Percentiles rank a stretch among this genome's conserved stretches.
Conservation (phyloP, 2,329 filamentous ascomycete genomes). For the Aspergillus tanneri region DNA sequence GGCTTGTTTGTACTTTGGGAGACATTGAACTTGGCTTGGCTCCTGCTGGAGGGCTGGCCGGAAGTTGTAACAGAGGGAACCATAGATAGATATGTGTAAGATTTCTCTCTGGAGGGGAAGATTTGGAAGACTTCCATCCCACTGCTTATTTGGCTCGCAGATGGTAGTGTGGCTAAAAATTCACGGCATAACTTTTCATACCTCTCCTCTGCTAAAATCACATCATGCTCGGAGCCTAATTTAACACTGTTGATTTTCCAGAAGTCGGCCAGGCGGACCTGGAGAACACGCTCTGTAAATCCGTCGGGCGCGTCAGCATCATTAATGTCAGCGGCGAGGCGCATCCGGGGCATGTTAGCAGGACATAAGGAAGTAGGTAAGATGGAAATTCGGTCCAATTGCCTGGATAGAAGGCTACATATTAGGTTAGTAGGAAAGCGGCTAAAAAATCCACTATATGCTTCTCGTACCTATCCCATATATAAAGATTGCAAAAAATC, state of each 20-base stretch:
- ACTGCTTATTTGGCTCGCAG: not conserved
- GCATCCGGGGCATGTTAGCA: constrained; percentile 1
- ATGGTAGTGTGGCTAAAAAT: not conserved
- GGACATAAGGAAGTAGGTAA: not conserved
- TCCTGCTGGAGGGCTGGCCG: not conserved
- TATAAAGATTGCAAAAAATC: constrained; percentile 7
- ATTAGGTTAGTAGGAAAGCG: not conserved
- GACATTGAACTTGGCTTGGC: not conserved
- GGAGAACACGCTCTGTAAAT: constrained; percentile 11
- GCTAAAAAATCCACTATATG: not conserved
- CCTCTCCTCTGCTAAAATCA: not conserved
- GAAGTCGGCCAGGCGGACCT: constrained; percentile 7
- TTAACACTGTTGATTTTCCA: not conserved
- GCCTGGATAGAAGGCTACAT: constrained; percentile 5
- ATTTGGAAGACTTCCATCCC: not conserved
- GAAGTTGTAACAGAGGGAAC: not conserved
- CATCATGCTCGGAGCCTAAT: not conserved
- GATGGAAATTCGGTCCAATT: constrained; percentile 6
- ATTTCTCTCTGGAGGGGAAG: not conserved
- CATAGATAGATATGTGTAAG: not conserved
- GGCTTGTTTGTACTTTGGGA: constrained; percentile 1
- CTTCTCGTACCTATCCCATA: constrained; percentile 5
- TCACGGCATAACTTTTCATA: not conserved
- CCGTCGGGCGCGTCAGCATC: constrained; percentile 1
- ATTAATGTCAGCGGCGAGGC: not conserved